Evolutionary conservation across 73 alveolate species (phyloP), one percentile per base, ranked within the genome.

Genomic region (Tetrahymena thermophila): DNA sequence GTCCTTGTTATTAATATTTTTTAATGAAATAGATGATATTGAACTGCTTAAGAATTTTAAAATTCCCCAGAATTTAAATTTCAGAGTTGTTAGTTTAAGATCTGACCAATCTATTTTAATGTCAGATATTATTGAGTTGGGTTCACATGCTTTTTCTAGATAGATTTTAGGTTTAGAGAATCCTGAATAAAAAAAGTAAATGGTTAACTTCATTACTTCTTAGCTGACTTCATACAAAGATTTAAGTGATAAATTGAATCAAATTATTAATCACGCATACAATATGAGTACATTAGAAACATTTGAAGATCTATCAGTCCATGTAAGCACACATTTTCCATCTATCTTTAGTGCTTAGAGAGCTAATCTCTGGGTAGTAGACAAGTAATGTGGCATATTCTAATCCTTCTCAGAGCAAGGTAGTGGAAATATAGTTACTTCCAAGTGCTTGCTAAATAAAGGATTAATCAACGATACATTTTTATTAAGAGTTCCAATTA

Each of bases 1-100:
- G 42, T 34, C 0, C 31, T 19, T 50, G 31, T 28, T 50, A 50
- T 14, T 50, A 14, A 50, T 50, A 50, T 50, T 50, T 50, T 50
- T 50, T 50, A 14, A 11, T 10, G 50, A 42, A 57, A 89, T 85
- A 57, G 97, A 95, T 85, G 97, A 95, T 38, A 95, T 95, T 16
- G 97, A 95, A 35, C 83, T 95, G 84, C 85, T 95, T 35, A 94
- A 85, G 28, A 95, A 95, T 89, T 95, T 95, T 95, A 95, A 93
- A 50, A 95, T 95, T 34, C 97, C 97, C 10, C 35, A 43, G 23
- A 95, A 94, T 85, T 55, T 95, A 35, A 94, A 95, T 95, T 95
- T 95, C 37, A 38, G 97, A 85, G 94, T 95, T 7, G 97, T 95
- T 34, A 85, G 95, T 40, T 93, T 85, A 85, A 95, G 95, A 56